These are phyloP conservation scores for Calonectria pauciramosa DNA, from an alignment of 2,329 filamentous ascomycete species.

Conservation along the genomic window DNA sequence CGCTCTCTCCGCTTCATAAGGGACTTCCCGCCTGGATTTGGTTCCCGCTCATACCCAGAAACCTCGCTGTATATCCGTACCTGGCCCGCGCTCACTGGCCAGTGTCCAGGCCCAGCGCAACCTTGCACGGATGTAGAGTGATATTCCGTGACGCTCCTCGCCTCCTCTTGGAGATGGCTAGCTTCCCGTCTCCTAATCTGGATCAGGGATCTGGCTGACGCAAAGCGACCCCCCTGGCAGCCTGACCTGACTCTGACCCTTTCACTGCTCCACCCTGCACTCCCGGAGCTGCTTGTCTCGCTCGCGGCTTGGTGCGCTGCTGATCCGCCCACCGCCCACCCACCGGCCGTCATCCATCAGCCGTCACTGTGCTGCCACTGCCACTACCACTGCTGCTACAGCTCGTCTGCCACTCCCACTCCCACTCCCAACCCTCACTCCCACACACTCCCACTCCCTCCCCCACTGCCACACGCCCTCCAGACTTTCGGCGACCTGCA, in stretches of 20 bases:
- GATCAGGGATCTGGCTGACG: slow-evolving; percentile 46
- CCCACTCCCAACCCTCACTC: background rate
- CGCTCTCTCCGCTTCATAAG: slow-evolving; percentile 20
- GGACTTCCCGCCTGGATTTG: slow-evolving; percentile 23
- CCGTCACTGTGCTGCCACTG: slow-evolving; percentile 39
- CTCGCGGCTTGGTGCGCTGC: slow-evolving; percentile 36
- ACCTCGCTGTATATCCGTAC: slow-evolving; percentile 13
- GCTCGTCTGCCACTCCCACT: background rate
- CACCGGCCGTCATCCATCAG: slow-evolving; percentile 33
- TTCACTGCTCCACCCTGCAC: slow-evolving; percentile 21
- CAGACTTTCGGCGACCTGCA: slow-evolving; percentile 21
- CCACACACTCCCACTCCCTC: slow-evolving; percentile 18
- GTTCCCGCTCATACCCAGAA: slow-evolving; percentile 5
- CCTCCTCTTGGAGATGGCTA: slow-evolving; percentile 20
- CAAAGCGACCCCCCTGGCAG: slow-evolving; percentile 36
- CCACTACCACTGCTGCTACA: too few species aligned
- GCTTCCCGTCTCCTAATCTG: slow-evolving; percentile 41
- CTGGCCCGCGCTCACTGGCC: slow-evolving; percentile 26
- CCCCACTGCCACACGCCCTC: slow-evolving; percentile 29
- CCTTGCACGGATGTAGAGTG: slow-evolving; percentile 26
- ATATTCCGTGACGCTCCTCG: slow-evolving; percentile 26
- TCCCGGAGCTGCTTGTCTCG: slow-evolving; percentile 35
- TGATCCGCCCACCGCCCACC: slow-evolving; percentile 39
- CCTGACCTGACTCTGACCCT: slow-evolving; percentile 42
- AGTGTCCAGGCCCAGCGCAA: slow-evolving; percentile 31